These are phyloP conservation scores for Blepharisma undulans DNA, from an alignment of 169 alveolate genomes.

Conservation along the genomic window DNA sequence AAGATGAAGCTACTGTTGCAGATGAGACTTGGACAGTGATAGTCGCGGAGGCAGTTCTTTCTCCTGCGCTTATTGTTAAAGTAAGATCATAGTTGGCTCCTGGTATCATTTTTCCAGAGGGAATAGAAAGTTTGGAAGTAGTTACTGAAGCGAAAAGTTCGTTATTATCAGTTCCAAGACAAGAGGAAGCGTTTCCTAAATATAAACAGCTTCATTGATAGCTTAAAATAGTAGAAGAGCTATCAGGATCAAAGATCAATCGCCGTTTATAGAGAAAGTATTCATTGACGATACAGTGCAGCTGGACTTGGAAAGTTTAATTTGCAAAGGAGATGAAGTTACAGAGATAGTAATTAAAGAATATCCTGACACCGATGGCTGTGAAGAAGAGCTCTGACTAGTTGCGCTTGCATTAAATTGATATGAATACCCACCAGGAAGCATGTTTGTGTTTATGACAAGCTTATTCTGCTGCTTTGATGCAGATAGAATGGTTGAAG, in stretches of 20 bases:
- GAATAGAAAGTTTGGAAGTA: neutral
- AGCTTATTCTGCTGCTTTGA: neutral
- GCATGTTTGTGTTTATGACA: neutral
- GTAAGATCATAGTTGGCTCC: neutral
- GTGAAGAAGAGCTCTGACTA: neutral
- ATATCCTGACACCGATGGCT: neutral
- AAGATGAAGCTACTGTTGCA: neutral
- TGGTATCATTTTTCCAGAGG: neutral
- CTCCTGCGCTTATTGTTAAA: neutral
- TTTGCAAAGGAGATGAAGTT: neutral
- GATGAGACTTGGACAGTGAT: neutral
- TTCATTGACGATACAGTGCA: neutral
- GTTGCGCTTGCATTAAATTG: neutral
- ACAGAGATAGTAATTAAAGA: neutral
- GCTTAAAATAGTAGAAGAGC: neutral
- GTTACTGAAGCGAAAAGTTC: neutral
- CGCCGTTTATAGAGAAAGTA: neutral
- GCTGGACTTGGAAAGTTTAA: neutral
- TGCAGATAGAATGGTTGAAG: neutral
- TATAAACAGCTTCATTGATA: neutral
- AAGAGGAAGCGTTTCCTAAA: neutral
- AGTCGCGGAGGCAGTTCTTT: neutral
- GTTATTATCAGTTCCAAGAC: neutral
- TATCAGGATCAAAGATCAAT: neutral
- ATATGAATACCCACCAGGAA: neutral